Evolutionary conservation across 108 stramenopile genomes (phyloP).

Genomic region (Cyclostephanos invisitatus): DNA sequence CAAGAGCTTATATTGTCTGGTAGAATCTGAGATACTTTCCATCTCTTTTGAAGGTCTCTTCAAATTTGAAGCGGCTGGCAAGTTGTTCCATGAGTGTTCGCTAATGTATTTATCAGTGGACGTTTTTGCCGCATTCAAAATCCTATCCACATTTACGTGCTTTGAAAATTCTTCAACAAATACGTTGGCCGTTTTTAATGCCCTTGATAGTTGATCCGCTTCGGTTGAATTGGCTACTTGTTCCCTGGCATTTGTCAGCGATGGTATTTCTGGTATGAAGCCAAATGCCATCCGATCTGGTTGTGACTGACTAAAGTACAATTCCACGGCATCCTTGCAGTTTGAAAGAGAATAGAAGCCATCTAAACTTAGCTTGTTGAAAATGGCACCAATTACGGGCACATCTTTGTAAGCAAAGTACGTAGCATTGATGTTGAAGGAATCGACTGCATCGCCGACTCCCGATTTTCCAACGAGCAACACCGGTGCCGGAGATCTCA

Average conservation of each 20-base stretch:
- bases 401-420: conserved; percentile 81
- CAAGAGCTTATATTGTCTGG: conserved; percentile 3
- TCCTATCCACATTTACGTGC: conserved; percentile 58
- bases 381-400: conserved; percentile 86
- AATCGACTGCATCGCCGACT: conserved; percentile 96
- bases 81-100: conserved; percentile 3
- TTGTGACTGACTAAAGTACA: conserved; percentile 75
- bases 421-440: conserved; percentile 93
- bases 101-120: conserved; percentile 25
- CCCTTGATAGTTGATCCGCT: conserved; percentile 35
- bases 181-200: conserved; percentile 40
- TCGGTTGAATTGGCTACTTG: conserved; percentile 29
- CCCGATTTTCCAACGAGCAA: conserved; percentile 78
- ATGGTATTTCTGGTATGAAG: conserved; percentile 71
- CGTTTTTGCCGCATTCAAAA: conserved; percentile 50
- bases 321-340: conserved; percentile 64
- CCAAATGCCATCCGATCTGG: conserved; percentile 61
- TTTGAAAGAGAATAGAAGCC: conserved; percentile 88
- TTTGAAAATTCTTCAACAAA: conserved; percentile 60
- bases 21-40: background rate
- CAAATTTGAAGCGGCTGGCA: conserved; percentile 8
- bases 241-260: conserved; percentile 40
- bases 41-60: conserved; percentile 1
- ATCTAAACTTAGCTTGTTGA: conserved; percentile 81
- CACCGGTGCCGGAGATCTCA: conserved; percentile 56